These are phyloP conservation scores for Lecanosticta acicola DNA, from an alignment of 2,329 filamentous ascomycete species.

Conservation along the genomic window DNA sequence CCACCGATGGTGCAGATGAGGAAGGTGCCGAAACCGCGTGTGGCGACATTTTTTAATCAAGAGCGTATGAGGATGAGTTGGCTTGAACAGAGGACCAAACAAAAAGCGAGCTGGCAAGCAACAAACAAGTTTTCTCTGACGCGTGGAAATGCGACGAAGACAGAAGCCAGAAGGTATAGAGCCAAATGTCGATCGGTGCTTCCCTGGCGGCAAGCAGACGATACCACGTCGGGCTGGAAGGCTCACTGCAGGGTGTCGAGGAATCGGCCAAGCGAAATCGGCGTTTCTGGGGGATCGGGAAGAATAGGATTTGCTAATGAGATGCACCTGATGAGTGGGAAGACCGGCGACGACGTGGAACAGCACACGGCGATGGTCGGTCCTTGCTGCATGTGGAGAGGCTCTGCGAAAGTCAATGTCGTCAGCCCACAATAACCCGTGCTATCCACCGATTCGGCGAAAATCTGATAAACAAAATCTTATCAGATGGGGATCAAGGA, in stretches of 20 bases:
- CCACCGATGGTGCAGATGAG: conserved; percentile 7
- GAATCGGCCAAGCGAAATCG: not conserved
- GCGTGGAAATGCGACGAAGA: not conserved
- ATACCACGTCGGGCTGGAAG: not conserved
- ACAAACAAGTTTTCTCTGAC: not conserved
- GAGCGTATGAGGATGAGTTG: not conserved
- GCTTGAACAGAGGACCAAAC: not conserved
- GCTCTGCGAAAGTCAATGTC: conserved; percentile 6
- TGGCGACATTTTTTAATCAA: conserved; percentile 16
- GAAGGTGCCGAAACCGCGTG: conserved; percentile 16
- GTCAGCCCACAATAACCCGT: not conserved
- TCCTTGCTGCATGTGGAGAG: too few species aligned
- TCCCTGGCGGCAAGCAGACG: not conserved
- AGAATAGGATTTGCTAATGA: not conserved
- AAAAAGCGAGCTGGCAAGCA: not conserved
- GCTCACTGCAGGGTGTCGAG: not conserved
- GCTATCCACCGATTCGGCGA: not conserved
- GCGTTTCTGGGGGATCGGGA: not conserved
- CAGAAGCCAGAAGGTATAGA: not conserved
- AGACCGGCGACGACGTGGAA: not conserved
- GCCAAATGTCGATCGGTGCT: not conserved
- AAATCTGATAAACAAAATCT: not conserved
- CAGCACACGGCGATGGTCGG: too few species aligned
- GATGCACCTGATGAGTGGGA: not conserved
- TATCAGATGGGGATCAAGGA: not conserved